Base-by-base conservation (phyloP, 192 early-diverging fungal genomes). In the Linnemannia hyalina region DNA sequence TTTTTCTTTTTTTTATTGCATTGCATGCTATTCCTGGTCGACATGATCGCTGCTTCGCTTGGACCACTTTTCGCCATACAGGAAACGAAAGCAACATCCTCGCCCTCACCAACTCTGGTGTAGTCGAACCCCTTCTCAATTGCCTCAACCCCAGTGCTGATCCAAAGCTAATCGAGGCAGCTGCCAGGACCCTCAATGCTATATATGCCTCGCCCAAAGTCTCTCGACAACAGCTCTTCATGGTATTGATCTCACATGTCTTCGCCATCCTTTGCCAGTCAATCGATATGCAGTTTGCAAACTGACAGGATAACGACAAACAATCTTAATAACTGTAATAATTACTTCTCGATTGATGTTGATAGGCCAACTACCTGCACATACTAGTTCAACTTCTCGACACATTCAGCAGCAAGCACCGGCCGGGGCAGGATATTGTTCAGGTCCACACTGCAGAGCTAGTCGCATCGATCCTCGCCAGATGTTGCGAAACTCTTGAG, bases 131-230 rank as follows among this genome's bases (percentile, higher is more conserved):
- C 10, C 81, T 95, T 26, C 88, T 95, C 15, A 88, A 89, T 88
- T 80, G 68, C 36, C 75, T 89, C 89, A 83, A 72, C 70, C 74
- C 54, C 73, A 68, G 68, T 49, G 89, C 81, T 32, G 84, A 90
- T 72, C 81, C 90, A 15, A 91, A 91, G 54, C 70, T 95, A 60
- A 88, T 95, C 20, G 95, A 96, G 75, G 93, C 95, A 1, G 80
- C 90, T 15, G 91, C 93, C 13, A 77, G 95, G 40, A 94, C 95
- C 26, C 73, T 96, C 15, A 94, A 93, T 78, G 90, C 93, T 20
- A 92, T 95, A 20, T 93, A 93, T 76, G 90, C 89, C 23, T 91
- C 90, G 15, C 88, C 91, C 26, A 89, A 89, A 22, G 89, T 89
- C n/a, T 88, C 90, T 38, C 89, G 90, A 16, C 84, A 89, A 55